Evolutionary conservation across 306 rosid genomes (phyloP).

Genomic region (Trichosanthes cucumerina): DNA sequence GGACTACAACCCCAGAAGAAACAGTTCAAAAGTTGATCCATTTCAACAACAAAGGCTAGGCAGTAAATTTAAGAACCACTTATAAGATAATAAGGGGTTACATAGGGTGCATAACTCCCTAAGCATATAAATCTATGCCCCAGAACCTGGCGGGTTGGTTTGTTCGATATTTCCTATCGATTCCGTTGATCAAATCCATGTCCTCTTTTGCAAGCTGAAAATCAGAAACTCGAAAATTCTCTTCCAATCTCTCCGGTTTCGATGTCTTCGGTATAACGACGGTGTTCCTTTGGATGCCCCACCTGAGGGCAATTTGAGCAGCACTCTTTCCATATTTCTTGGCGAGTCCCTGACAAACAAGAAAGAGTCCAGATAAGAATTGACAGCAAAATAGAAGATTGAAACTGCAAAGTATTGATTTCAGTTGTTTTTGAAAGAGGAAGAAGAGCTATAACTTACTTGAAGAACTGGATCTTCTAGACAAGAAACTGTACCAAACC

Average conservation of each 20-base stretch:
- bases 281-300: conserved; percentile 71
- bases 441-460: conserved; percentile 28
- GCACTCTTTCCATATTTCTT: conserved; percentile 52
- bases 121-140: conserved; percentile 74
- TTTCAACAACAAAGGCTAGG: neutral
- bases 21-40: neutral
- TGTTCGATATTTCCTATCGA: conserved; percentile 54
- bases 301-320: conserved; percentile 69
- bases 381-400: neutral
- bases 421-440: neutral
- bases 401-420: neutral
- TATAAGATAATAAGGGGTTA: neutral
- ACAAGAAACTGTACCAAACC: conserved; percentile 73
- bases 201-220: conserved; percentile 60
- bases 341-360: conserved; percentile 42
- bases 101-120: neutral
- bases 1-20: neutral
- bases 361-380: conserved; percentile 10
- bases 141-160: conserved; percentile 75
- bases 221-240: conserved; percentile 58
- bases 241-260: conserved; percentile 64
- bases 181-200: conserved; percentile 41
- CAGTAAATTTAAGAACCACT: neutral
- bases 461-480: conserved; percentile 65
- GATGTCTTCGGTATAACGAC: conserved; percentile 80